Conservation (phyloP, 768 basidiomycete genomes). For the Serpula lacrymans region DNA sequence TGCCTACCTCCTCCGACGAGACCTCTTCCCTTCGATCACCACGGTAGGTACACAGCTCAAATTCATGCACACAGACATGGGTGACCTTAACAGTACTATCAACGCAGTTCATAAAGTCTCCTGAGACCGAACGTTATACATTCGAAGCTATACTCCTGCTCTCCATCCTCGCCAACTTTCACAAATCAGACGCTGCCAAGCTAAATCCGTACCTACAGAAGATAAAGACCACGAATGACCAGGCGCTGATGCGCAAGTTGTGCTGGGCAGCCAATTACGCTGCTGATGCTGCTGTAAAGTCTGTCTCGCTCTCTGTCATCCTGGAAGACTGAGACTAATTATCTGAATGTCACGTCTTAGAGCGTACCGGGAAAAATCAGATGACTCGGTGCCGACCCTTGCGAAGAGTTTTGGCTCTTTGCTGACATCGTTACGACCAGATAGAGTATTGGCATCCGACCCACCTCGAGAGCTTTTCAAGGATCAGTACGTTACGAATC, state of each 20-base stretch:
- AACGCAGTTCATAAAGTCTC: conserved; percentile 51
- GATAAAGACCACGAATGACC: conserved; percentile 46
- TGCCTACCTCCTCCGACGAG: conserved; percentile 63
- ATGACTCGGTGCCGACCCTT: conserved; percentile 51
- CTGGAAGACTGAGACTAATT: neutral
- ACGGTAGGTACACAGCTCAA: conserved; percentile 32
- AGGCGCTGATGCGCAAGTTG: conserved; percentile 52
- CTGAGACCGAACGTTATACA: conserved; percentile 51
- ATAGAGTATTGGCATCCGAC: conserved; percentile 48
- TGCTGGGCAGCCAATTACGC: conserved; percentile 56
- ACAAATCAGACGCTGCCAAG: conserved; percentile 67
- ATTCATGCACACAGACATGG: no score
- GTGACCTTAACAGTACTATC: no score
- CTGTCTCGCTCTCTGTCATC: conserved; percentile 10
- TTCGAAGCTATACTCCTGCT: conserved; percentile 61
- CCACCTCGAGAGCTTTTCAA: conserved; percentile 54
- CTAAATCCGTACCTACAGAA: conserved; percentile 62
- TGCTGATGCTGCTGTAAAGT: conserved; percentile 51
- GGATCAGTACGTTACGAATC: conserved; percentile 40
- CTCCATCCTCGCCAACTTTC: conserved; percentile 65
- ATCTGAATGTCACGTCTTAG: conserved; percentile 31
- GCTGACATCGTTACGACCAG: conserved; percentile 49
- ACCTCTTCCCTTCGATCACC: conserved; percentile 55
- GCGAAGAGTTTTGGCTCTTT: conserved; percentile 50
- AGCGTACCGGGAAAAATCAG: conserved; percentile 51